These are phyloP conservation scores for Arthrobotrys conoides DNA, from an alignment of 2,329 filamentous ascomycete genomes.

Conservation along the genomic window DNA sequence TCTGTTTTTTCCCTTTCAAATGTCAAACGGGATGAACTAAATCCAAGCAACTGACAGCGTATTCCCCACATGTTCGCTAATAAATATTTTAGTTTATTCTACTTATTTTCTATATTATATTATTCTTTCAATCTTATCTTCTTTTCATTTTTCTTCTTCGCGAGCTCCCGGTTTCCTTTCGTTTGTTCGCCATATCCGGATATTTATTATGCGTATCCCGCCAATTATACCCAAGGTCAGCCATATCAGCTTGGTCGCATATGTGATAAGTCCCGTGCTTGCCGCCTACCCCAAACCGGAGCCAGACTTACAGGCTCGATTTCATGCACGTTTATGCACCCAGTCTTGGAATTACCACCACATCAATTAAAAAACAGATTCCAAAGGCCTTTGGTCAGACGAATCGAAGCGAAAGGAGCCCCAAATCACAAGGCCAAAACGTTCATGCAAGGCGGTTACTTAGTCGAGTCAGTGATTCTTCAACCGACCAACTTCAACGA, in stretches of 20 bases:
- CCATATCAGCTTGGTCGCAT: slow-evolving; percentile 9
- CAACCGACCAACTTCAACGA: slow-evolving; percentile 19
- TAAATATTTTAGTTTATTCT: neutral
- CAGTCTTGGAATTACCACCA: slow-evolving; percentile 22
- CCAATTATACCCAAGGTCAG: slow-evolving; percentile 41
- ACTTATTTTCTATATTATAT: neutral
- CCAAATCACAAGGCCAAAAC: slow-evolving; percentile 34
- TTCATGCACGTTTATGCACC: slow-evolving; percentile 56
- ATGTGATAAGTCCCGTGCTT: slow-evolving; percentile 47
- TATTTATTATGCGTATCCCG: slow-evolving; percentile 47
- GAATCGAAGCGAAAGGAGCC: slow-evolving; percentile 18
- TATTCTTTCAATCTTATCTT: slow-evolving; percentile 5
- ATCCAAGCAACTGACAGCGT: neutral
- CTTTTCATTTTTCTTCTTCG: slow-evolving; percentile 3
- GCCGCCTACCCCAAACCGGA: slow-evolving; percentile 32
- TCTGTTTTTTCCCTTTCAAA: neutral
- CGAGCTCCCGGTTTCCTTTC: slow-evolving; percentile 15
- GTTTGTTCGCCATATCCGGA: slow-evolving; percentile 40
- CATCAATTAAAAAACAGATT: neutral
- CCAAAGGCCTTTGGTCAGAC: neutral
- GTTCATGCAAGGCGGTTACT: slow-evolving; percentile 32
- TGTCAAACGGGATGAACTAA: slow-evolving; percentile 2
- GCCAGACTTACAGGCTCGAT: slow-evolving; percentile 34
- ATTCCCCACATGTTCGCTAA: neutral
- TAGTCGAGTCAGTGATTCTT: slow-evolving; percentile 29